A percentile compares a stretch with the other conserved stretches of the same genome.
phyloP scores from a whole-genome alignment of 192 early-diverging fungal genomes.

The Coemansia sp. region DNA sequence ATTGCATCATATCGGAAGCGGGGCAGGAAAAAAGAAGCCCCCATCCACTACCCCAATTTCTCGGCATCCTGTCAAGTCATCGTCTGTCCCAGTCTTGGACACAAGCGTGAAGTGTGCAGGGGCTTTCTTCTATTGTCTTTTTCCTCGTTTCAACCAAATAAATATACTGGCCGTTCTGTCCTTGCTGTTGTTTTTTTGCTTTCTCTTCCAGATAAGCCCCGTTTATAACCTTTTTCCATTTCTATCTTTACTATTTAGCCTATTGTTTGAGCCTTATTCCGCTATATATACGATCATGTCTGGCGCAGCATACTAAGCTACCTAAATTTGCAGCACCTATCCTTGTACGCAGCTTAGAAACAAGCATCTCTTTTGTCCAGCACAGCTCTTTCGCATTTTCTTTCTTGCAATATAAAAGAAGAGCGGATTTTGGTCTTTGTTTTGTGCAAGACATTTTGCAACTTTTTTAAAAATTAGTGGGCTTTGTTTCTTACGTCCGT shows the following conservation, averaged over 20 bases:
- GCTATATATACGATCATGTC: slow-evolving; percentile 3
- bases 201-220: slow-evolving; percentile 2
- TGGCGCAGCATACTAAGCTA: slow-evolving; percentile 8
- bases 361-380: neutral
- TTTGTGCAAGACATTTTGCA: slow-evolving; percentile 3
- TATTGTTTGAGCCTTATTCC: neutral
- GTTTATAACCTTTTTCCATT: neutral
- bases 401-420: neutral
- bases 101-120: neutral
- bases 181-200: neutral
- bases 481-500: neutral
- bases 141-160: slow-evolving; percentile 1
- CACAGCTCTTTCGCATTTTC: neutral
- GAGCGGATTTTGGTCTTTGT: neutral
- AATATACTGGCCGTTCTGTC: neutral
- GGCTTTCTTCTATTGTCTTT: slow-evolving; percentile 3
- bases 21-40: neutral
- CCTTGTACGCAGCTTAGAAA: neutral
- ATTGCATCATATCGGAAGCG: neutral
- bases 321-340: slow-evolving; percentile 13
- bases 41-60: slow-evolving; percentile 5
- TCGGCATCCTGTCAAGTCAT: slow-evolving; percentile 7
- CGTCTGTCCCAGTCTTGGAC: slow-evolving; percentile 1
- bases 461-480: neutral
- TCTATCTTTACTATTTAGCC: neutral